Evolutionary conservation across 2,329 filamentous ascomycete genomes (phyloP).

Genomic region (Ophidiomyces ophidiicola): DNA sequence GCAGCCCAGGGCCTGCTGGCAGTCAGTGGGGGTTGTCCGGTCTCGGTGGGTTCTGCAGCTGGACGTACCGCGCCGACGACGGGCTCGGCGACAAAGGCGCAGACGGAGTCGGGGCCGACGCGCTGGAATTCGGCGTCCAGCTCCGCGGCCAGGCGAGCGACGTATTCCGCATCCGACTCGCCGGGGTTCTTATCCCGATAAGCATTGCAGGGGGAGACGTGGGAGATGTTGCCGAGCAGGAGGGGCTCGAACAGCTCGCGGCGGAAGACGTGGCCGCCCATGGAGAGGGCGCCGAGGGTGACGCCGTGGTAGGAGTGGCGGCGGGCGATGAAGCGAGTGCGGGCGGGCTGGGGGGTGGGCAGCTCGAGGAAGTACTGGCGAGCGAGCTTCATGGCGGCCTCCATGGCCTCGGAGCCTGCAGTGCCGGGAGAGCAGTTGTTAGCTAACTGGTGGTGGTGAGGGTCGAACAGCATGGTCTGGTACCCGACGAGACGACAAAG

Average conservation of each 20-base stretch:
- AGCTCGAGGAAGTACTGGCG: slow-evolving; percentile 55
- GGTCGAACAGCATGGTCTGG: background rate
- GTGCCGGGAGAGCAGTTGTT: background rate
- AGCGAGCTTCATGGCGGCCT: slow-evolving; percentile 55
- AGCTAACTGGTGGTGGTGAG: background rate
- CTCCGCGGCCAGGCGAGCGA: slow-evolving; percentile 49
- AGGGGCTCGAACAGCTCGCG: slow-evolving; percentile 51
- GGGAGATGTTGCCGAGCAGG: slow-evolving; percentile 44
- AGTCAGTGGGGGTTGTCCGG: background rate
- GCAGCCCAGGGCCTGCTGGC: slow-evolving; percentile 51
- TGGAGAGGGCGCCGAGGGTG: slow-evolving; percentile 53
- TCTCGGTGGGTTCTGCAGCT: background rate
- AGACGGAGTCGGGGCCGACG: slow-evolving; percentile 53
- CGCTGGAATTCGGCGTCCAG: slow-evolving; percentile 55
- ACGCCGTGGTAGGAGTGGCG: slow-evolving; percentile 58
- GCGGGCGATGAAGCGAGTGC: slow-evolving; percentile 52
- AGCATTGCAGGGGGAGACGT: slow-evolving; percentile 54
- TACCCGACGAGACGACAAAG: slow-evolving; percentile 49
- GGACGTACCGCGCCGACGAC: slow-evolving; percentile 57
- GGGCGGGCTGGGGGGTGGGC: slow-evolving; percentile 38
- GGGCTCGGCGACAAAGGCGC: slow-evolving; percentile 61
- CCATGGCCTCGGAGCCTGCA: slow-evolving; percentile 54
- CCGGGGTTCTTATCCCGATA: slow-evolving; percentile 45
- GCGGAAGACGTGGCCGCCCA: slow-evolving; percentile 51
- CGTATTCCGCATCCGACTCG: slow-evolving; percentile 49